These are phyloP conservation scores for Didymella sp. DNA, from an alignment of 2,329 filamentous ascomycete species.

Conservation along the genomic window DNA sequence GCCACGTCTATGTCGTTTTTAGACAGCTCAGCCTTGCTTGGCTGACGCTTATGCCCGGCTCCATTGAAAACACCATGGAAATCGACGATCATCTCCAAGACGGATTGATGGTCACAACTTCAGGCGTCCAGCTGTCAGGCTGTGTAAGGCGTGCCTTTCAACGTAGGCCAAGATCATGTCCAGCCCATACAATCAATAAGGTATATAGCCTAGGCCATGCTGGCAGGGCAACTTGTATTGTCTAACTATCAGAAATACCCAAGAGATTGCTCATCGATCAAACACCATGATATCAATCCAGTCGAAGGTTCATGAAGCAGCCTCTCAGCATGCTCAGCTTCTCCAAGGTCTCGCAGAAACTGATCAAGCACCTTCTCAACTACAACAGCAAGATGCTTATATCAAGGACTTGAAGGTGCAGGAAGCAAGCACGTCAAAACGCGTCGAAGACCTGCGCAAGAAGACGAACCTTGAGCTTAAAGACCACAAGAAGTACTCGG, in stretches of 20 bases:
- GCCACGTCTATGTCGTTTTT: slow-evolving; percentile 15
- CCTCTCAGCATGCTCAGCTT: slow-evolving; percentile 35
- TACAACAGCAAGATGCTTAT: slow-evolving; percentile 42
- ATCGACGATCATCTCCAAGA: slow-evolving; percentile 13
- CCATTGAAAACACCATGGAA: slow-evolving; percentile 21
- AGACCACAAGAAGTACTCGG: slow-evolving; percentile 47
- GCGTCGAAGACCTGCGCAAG: slow-evolving; percentile 26
- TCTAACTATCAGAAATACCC: not conserved
- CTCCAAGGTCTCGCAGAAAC: slow-evolving; percentile 39
- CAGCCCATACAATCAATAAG: not conserved
- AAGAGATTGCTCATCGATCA: not conserved
- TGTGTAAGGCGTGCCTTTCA: slow-evolving; percentile 9
- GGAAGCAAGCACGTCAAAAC: slow-evolving; percentile 26
- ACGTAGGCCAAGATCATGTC: slow-evolving; percentile 20
- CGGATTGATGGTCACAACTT: slow-evolving; percentile 1
- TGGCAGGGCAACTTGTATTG: not conserved
- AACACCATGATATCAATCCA: slow-evolving; percentile 32
- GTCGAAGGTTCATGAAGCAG: slow-evolving; percentile 36
- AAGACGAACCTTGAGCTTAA: slow-evolving; percentile 34
- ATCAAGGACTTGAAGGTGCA: slow-evolving; percentile 38
- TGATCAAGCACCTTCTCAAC: slow-evolving; percentile 39
- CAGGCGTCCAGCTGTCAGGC: slow-evolving; percentile 26
- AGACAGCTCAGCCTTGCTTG: slow-evolving; percentile 17
- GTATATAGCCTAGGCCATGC: slow-evolving; percentile 2
- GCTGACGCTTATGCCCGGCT: slow-evolving; percentile 27